Evolutionary conservation across 441 rosid species (phyloP).

Genomic region (Gossypium davidsonii): DNA sequence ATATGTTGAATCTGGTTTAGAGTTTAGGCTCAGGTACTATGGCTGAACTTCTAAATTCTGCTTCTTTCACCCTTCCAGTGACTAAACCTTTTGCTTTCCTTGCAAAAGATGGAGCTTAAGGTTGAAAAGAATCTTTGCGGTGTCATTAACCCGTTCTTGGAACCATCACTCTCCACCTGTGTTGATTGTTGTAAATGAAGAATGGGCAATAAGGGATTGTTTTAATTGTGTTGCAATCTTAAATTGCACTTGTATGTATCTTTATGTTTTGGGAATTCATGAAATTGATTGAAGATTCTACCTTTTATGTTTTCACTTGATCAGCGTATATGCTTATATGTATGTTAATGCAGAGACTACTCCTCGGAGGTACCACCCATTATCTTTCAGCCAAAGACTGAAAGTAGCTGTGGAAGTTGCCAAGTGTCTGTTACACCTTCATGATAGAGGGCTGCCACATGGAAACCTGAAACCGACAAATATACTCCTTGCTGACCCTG

Average conservation of each 20-base stretch:
- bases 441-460: conserved; percentile 75
- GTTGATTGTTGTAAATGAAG: neutral
- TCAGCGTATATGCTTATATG: neutral
- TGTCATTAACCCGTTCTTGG: neutral
- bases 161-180: neutral
- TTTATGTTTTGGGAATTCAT: neutral
- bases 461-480: conserved; percentile 87
- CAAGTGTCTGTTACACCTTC: conserved; percentile 61
- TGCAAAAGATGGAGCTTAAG: neutral
- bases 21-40: neutral
- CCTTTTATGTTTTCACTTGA: conserved; percentile 4
- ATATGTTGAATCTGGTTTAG: neutral
- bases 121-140: neutral
- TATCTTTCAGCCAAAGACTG: conserved; percentile 73
- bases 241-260: neutral
- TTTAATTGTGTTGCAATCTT: neutral
- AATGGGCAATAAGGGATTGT: neutral
- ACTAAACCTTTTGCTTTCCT: neutral
- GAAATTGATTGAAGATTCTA: neutral
- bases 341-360: conserved; percentile 62
- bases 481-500: conserved; percentile 56
- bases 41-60: neutral
- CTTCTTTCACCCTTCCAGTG: neutral
- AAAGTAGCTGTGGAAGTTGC: conserved; percentile 79
- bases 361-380: conserved; percentile 70